phyloP scores from a whole-genome alignment of 495 filamentous ascomycete genomes.

The Neurospora hispaniola region DNA sequence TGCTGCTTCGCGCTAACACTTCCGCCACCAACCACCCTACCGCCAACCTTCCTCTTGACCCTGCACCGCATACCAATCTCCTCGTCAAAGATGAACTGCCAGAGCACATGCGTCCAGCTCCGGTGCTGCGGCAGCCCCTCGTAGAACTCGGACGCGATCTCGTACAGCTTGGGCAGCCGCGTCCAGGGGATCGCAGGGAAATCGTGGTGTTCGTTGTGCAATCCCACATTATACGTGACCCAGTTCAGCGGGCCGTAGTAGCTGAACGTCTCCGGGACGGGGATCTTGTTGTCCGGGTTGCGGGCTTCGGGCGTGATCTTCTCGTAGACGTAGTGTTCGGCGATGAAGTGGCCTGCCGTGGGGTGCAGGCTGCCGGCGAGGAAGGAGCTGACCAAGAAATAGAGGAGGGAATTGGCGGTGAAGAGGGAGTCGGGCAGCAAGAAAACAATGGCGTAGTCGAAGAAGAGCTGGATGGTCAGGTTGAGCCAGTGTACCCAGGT shows the following conservation, averaged over 20 bases:
- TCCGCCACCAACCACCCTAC: constrained; percentile 45
- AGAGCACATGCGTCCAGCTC: constrained; percentile 89
- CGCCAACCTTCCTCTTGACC: constrained; percentile 83
- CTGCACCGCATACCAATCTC: constrained; percentile 81
- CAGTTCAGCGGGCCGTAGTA: constrained; percentile 94
- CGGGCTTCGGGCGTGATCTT: constrained; percentile 47
- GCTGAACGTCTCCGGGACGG: constrained; percentile 87
- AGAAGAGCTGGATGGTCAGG: constrained; percentile 59
- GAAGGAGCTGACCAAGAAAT: constrained; percentile 81
- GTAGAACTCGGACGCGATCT: constrained; percentile 90
- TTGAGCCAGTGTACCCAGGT: constrained; percentile 80
- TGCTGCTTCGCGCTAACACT: neutral
- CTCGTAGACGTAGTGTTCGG: constrained; percentile 97
- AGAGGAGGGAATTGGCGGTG: constrained; percentile 53
- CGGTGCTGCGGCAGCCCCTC: constrained; percentile 72
- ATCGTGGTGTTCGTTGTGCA: constrained; percentile 98
- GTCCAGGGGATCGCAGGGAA: constrained; percentile 98
- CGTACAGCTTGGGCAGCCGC: constrained; percentile 57
- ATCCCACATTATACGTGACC: constrained; percentile 90
- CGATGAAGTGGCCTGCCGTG: constrained; percentile 95
- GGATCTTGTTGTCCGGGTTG: constrained; percentile 46
- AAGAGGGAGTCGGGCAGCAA: constrained; percentile 24
- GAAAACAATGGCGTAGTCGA: constrained; percentile 62
- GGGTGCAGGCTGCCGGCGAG: constrained; percentile 89
- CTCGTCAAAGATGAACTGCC: constrained; percentile 86